Conservation (phyloP, 2,329 filamentous ascomycete species). For the Aspergillus costaricaensis region DNA sequence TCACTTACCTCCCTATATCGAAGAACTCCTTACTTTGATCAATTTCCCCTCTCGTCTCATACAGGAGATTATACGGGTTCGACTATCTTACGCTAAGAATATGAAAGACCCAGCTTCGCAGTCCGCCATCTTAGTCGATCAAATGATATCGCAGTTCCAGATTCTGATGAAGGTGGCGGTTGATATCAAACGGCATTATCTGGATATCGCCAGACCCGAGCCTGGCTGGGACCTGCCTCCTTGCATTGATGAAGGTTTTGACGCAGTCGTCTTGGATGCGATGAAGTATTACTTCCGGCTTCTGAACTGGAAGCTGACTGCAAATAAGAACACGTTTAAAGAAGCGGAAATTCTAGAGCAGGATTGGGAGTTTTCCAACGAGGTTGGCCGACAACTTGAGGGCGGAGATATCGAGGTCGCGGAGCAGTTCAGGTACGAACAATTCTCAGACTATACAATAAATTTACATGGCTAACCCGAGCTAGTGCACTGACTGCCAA, state of each 20-base stretch:
- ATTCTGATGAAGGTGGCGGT: constrained; percentile 89
- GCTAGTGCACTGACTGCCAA: constrained; percentile 81
- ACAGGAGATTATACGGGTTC: constrained; percentile 92
- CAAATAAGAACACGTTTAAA: constrained; percentile 99
- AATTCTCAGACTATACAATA: not conserved
- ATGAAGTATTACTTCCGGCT: constrained; percentile 98
- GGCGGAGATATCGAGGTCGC: constrained; percentile 95
- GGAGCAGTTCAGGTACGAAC: constrained; percentile 78
- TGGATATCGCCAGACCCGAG: constrained; percentile 79
- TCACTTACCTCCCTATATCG: constrained; percentile 92
- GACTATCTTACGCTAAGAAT: constrained; percentile 86
- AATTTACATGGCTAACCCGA: constrained; percentile 27
- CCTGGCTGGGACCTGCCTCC: constrained; percentile 93
- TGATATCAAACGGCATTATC: constrained; percentile 86
- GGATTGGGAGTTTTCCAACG: constrained; percentile 97
- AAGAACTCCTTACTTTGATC: constrained; percentile 92
- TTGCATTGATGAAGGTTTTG: constrained; percentile 95
- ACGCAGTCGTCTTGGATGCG: constrained; percentile 85
- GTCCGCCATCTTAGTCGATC: constrained; percentile 90
- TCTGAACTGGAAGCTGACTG: constrained; percentile 94
- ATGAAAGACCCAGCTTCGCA: constrained; percentile 95
- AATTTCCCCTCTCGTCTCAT: constrained; percentile 96
- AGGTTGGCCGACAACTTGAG: constrained; percentile 86
- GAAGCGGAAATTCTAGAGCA: constrained; percentile 96
- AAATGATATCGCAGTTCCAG: constrained; percentile 97